Conservation (phyloP, 192 early-diverging fungal species). For the Backusella australiensis region DNA sequence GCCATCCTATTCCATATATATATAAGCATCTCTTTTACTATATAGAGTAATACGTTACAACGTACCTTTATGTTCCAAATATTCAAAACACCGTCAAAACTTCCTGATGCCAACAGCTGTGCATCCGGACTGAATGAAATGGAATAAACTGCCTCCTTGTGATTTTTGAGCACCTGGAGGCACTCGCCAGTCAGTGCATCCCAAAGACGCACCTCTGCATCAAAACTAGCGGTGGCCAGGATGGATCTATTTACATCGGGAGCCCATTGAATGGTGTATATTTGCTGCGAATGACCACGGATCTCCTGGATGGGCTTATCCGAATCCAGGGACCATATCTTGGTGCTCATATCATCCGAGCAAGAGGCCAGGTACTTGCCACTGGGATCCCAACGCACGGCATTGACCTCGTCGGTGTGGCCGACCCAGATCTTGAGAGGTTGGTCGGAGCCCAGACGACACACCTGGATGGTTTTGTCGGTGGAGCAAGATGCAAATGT, state of each 20-base stretch:
- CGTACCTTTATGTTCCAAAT: slow-evolving; percentile 67
- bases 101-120: slow-evolving; percentile 69
- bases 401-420: slow-evolving; percentile 82
- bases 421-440: slow-evolving; percentile 76
- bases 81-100: slow-evolving; percentile 74
- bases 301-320: slow-evolving; percentile 55
- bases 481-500: slow-evolving; percentile 89
- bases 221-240: slow-evolving; percentile 77
- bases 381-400: slow-evolving; percentile 70
- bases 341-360: slow-evolving; percentile 73
- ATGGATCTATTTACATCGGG: slow-evolving; percentile 46
- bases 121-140: slow-evolving; percentile 80
- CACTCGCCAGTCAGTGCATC: slow-evolving; percentile 68
- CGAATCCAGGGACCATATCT: slow-evolving; percentile 65
- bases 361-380: slow-evolving; percentile 71
- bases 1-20: slow-evolving; percentile 36
- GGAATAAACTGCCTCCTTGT: slow-evolving; percentile 68
- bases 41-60: background rate
- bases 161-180: slow-evolving; percentile 64
- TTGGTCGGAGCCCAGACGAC: slow-evolving; percentile 64
- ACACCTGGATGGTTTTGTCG: slow-evolving; percentile 81
- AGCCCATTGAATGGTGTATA: slow-evolving; percentile 81
- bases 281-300: slow-evolving; percentile 69
- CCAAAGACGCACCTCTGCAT: slow-evolving; percentile 83
- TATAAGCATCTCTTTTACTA: background rate